Percentiles rank a stretch among this genome's conserved stretches.
These are phyloP conservation scores for Cichorium intybus DNA, from an alignment of 140 eudicot genomes.

Conservation along the genomic window DNA sequence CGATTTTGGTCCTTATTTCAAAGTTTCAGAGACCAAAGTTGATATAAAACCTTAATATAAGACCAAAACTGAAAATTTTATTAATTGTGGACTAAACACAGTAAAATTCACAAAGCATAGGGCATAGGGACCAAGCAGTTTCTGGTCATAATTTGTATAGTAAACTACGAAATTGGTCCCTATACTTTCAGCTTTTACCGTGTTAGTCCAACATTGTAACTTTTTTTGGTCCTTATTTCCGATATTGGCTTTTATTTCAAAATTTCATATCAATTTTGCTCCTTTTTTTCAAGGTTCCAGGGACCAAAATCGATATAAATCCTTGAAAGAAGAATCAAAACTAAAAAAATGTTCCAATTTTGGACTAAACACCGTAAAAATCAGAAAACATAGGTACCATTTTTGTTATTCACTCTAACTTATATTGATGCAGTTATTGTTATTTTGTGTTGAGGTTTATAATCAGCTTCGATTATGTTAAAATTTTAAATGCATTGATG, in stretches of 20 bases:
- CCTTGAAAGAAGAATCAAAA: too few relatives aligned
- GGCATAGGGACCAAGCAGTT: neutral
- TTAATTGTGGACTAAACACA: neutral
- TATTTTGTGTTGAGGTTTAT: conserved; percentile 1
- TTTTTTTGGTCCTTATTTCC: too few relatives aligned
- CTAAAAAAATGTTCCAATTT: neutral
- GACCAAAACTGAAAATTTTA: neutral
- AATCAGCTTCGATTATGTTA: neutral
- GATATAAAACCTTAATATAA: too few relatives aligned
- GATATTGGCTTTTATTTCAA: neutral
- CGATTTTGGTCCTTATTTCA: too few relatives aligned
- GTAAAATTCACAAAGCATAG: too few relatives aligned
- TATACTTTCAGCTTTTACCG: neutral
- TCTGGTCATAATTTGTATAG: neutral
- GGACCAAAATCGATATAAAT: neutral
- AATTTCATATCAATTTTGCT: neutral
- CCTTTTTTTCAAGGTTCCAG: neutral
- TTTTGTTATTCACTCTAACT: neutral
- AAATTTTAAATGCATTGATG: too few relatives aligned
- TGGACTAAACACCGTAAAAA: too few relatives aligned
- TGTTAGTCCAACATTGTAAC: neutral
- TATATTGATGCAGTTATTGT: neutral
- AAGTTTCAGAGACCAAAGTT: too few relatives aligned
- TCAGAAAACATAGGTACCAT: too few relatives aligned
- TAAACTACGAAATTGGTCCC: neutral